Evolutionary conservation across 2,329 filamentous ascomycete genomes (phyloP), one percentile per base, ranked within the genome.

Genomic region (Elsinoe necatrix): DNA sequence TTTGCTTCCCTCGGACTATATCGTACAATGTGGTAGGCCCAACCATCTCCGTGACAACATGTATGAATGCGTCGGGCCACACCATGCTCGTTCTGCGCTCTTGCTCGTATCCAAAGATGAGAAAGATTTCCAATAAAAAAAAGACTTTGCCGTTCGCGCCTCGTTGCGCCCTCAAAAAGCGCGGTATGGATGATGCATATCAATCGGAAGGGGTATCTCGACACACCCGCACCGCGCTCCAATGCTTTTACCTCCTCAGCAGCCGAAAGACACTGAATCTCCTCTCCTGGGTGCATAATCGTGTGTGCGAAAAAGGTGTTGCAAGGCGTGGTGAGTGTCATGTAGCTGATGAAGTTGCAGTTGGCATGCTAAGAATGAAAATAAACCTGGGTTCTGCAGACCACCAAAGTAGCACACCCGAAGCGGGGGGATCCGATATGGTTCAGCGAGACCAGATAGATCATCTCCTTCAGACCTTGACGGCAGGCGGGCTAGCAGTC

Each of bases 71-170:
- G 27, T 34, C 45, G 6, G 27, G 27, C 23, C 45, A 9, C 45
- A 35, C 27, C 45, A 34, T 31, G 45, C 31, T 52, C 48, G 48
- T 14, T 16, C 21, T 48, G 18, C 39, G 43, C 48, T 34, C 16
- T 25, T 34, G 31, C 48, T 52, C 48, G 48, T 52, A 23, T 37
- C 48, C 48, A 52, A 52, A 52, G 48, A 52, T 52, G 48, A 52
- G 20, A 39, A 20, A 52, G 29, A 25, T 39, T 35, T 39, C 34
- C 47, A 34, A 47, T 6, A 31, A 31, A 37, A 37, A 35, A 52
- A 52, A 52, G 31, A 52, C 48, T 29, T 52, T 52, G 48, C 48
- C 48, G 18, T 52, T 18, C 34, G 23, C 48, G 31, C 31, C 48
- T 37, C 29, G 12, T 37, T 52, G 48, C 48, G 48, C 31, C 34